Evolutionary conservation across 2,329 filamentous ascomycete species (phyloP).

Genomic region (Geoglossum cookeanum): DNA sequence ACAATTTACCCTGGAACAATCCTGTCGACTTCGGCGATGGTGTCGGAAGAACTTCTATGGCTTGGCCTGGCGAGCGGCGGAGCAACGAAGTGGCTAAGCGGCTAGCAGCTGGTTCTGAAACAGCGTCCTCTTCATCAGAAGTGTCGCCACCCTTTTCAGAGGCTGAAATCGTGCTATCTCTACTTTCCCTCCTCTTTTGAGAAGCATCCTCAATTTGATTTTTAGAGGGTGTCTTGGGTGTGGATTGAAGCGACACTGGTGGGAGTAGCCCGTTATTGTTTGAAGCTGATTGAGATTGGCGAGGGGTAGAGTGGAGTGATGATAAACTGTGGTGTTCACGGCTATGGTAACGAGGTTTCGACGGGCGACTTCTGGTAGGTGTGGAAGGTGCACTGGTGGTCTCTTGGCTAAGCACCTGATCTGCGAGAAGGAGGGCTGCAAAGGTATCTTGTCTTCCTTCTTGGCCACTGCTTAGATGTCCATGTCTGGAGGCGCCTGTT

Average conservation of each 20-base stretch:
- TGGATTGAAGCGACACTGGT: slow-evolving; percentile 25
- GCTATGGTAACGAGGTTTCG: slow-evolving; percentile 41
- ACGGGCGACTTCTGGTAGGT: slow-evolving; percentile 32
- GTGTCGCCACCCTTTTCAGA: slow-evolving; percentile 32
- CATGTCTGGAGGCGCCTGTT: slow-evolving; percentile 23
- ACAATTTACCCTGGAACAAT: slow-evolving; percentile 41
- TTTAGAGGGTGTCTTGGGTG: slow-evolving; percentile 15
- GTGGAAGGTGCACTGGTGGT: slow-evolving; percentile 58
- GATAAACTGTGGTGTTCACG: slow-evolving; percentile 69
- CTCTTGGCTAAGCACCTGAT: slow-evolving; percentile 61
- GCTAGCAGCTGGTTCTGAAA: slow-evolving; percentile 58
- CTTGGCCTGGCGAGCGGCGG: slow-evolving; percentile 32
- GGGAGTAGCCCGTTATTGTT: slow-evolving; percentile 14
- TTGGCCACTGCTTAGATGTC: slow-evolving; percentile 23
- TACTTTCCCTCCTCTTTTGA: slow-evolving; percentile 36
- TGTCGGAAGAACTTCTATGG: slow-evolving; percentile 19
- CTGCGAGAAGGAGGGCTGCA: slow-evolving; percentile 54
- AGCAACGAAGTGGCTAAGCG: slow-evolving; percentile 60
- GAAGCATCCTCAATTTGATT: slow-evolving; percentile 13
- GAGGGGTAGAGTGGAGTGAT: slow-evolving; percentile 50
- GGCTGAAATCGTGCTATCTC: slow-evolving; percentile 71
- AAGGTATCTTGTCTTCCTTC: slow-evolving; percentile 44
- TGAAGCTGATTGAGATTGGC: slow-evolving; percentile 39
- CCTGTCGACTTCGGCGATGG: slow-evolving; percentile 25
- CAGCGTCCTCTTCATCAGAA: slow-evolving; percentile 33